Evolutionary conservation across 2,329 filamentous ascomycete species (phyloP), one percentile per base, ranked within the genome.

Genomic region (Saccharata proteae): DNA sequence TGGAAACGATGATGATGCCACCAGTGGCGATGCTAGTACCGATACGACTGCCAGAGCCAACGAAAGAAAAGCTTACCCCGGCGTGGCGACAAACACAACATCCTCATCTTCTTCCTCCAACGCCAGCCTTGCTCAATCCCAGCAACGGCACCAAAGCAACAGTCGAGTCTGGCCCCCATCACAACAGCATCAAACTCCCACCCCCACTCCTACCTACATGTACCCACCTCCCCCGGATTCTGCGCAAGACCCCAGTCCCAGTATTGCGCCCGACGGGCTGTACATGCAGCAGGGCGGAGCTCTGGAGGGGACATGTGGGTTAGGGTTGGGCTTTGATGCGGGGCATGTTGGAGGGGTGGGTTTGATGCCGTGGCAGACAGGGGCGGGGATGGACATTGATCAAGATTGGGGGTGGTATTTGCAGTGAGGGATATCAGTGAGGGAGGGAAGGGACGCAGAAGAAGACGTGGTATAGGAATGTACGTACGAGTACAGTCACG

Each of bases 381-480:
- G 55, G 45, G 51, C 56, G 51, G 52, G 56, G 18, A 55, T 56
- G 27, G 54, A 57, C 28, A 31, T 44, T 14, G 43, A 45, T 24
- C 54, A 57, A 43, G 55, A 58, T 32, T 58, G 55, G 55, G 51
- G 45, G 20, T 58, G 54, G 52, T 57, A 57, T 22, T 35, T 56
- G 36, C n/a, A n/a, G n/a, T n/a, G n/a, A n/a, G n/a, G n/a, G n/a
- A n/a, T n/a, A n/a, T n/a, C n/a, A n/a, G n/a, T n/a, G n/a, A n/a
- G n/a, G n/a, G n/a, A n/a, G n/a, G n/a, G n/a, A n/a, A n/a, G n/a
- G n/a, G n/a, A n/a, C n/a, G n/a, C n/a, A n/a, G n/a, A n/a, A n/a
- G n/a, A n/a, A n/a, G n/a, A n/a, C n/a, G n/a, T n/a, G n/a, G n/a
- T n/a, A n/a, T n/a, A n/a, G n/a, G n/a, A n/a, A n/a, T n/a, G n/a